Evolutionary conservation across 1,284 basidiomycete species (phyloP), one percentile per base, ranked within the genome.

Genomic region (Leccinum fuscescens): DNA sequence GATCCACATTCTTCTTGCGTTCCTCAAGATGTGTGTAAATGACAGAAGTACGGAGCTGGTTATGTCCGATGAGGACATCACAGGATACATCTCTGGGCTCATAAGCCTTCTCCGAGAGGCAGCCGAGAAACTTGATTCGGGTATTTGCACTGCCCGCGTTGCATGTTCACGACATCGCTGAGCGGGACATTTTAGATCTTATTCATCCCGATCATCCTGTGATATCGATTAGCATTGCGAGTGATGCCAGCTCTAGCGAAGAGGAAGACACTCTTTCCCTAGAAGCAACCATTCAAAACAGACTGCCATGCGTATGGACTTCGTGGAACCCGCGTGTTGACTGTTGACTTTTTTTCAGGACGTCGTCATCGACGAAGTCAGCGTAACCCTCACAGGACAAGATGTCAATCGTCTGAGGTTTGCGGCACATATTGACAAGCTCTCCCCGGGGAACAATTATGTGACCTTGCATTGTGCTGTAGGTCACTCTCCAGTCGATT

Each of bases 391-490:
- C 15, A 68, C 74, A 27, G 89, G 89, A 9, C 78, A 81, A 60
- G 88, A 90, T 58, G 75, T 77, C 3, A 83, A 85, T 60, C 80
- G 78, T 55, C 74, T 88, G 53, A 79, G 73, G 62, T 90, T 86
- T 69, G 69, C 74, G 2, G 67, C 76, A 9, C 65, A 72, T 11
- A 65, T 75, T 0, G 66, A 77, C 12, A 71, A 67, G 8, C 70
- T 90, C 15, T 65, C 73, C 1, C 76, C 87, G 0, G 92, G 92
- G 11, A 75, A 76, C 50, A 85, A 82, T n/a, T 65, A 69, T 1
- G 63, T 89, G 39, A 79, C 76, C 0, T 68, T 92, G 46, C 88
- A 85, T 66, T 93, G 88, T 65, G 82, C 88, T 9, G 92, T 93
- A 71, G 65, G 86, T 76, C 14, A 55, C 14, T 31, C 14, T 57